phyloP scores from a whole-genome alignment of 2,329 filamentous ascomycete species.

The Diaporthe capsici region DNA sequence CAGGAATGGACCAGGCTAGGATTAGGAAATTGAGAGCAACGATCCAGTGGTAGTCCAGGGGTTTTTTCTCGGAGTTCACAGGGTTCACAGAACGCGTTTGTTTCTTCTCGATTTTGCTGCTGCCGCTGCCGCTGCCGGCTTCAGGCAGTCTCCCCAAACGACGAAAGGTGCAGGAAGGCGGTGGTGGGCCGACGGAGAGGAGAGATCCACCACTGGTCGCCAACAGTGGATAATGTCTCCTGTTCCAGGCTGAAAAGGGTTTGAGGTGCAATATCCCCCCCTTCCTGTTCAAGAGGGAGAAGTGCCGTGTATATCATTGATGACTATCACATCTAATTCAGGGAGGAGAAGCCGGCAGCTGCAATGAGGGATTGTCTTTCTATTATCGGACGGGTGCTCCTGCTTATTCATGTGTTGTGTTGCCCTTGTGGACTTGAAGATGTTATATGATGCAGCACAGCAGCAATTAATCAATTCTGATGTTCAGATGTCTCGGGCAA shows the following conservation, averaged over 20 bases:
- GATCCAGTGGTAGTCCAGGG: conserved; percentile 29
- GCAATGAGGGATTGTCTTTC: conserved; percentile 28
- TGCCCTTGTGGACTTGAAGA: conserved; percentile 1
- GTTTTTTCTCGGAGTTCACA: conserved; percentile 33
- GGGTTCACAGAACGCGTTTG: conserved; percentile 17
- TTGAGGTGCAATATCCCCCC: not conserved
- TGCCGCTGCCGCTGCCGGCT: conserved; percentile 18
- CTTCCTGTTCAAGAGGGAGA: not conserved
- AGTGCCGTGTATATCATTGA: conserved; percentile 36
- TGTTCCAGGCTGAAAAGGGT: not conserved
- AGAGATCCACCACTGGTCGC: not conserved
- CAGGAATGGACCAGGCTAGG: conserved; percentile 15
- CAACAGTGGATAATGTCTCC: not conserved
- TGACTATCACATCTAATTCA: conserved; percentile 39
- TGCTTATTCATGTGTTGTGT: conserved; percentile 19
- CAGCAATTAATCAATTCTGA: conserved; percentile 23
- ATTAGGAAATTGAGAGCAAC: conserved; percentile 25
- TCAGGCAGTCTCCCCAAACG: not conserved
- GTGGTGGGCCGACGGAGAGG: not conserved
- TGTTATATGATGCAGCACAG: conserved; percentile 21
- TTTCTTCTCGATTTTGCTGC: conserved; percentile 21
- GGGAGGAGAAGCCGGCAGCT: conserved; percentile 36
- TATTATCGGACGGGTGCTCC: conserved; percentile 7
- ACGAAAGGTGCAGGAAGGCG: not conserved
- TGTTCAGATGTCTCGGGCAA: not conserved